These are phyloP conservation scores for Lactuca sativa DNA, from an alignment of 129 eudicot genomes.

Conservation along the genomic window DNA sequence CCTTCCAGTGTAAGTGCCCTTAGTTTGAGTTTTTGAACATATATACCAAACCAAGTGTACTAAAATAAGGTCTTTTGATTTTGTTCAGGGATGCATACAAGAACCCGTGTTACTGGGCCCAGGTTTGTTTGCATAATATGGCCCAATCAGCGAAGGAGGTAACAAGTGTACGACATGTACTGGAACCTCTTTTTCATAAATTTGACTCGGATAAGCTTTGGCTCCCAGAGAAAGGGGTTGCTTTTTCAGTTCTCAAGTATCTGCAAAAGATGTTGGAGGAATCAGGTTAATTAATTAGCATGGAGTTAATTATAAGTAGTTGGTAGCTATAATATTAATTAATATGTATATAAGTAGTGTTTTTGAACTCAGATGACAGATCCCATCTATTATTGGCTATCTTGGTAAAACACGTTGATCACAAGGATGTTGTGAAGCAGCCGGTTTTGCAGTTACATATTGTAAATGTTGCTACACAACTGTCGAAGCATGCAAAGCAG, in stretches of 20 bases:
- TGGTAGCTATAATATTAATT: background rate
- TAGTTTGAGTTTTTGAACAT: background rate
- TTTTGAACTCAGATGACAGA: constrained; percentile 43
- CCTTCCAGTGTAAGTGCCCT: constrained; percentile 42
- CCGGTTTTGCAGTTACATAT: constrained; percentile 58
- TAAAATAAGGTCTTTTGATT: background rate
- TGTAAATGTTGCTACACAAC: constrained; percentile 52
- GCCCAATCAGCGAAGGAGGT: constrained; percentile 66
- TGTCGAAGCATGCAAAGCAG: constrained; percentile 56
- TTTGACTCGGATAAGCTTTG: constrained; percentile 70
- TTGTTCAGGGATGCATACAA: constrained; percentile 54
- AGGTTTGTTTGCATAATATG: constrained; percentile 70
- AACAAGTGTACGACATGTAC: constrained; percentile 68
- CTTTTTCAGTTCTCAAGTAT: constrained; percentile 58
- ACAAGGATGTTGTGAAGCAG: constrained; percentile 68
- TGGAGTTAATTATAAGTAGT: background rate
- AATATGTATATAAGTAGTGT: background rate
- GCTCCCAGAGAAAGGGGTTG: constrained; percentile 65
- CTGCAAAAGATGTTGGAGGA: constrained; percentile 64
- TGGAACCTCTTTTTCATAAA: constrained; percentile 68
- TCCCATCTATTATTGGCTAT: constrained; percentile 63
- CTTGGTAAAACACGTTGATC: constrained; percentile 79
- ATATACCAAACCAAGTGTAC: background rate
- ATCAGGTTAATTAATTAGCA: constrained; percentile 46
- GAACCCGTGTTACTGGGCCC: constrained; percentile 77